A percentile compares a stretch with the other conserved stretches of the same genome.
phyloP scores from a whole-genome alignment of 148 eudicot species.

The Nepenthes gracilis region DNA sequence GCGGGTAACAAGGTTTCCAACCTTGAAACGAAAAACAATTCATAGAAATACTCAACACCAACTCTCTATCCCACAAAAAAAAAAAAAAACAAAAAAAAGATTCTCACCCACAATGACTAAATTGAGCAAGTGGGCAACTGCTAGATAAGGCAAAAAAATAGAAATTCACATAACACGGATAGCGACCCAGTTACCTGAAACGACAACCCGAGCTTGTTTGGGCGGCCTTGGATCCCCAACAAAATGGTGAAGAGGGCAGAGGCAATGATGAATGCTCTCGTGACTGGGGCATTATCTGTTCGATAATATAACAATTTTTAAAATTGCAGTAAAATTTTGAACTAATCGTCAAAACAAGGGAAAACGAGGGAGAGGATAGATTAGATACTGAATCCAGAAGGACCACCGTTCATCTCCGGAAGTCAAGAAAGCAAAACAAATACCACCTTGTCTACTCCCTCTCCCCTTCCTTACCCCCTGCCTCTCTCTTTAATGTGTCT shows the following conservation, averaged over 20 bases:
- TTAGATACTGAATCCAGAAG: slow-evolving; percentile 58
- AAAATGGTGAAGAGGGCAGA: slow-evolving; percentile 62
- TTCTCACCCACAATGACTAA: too few species aligned
- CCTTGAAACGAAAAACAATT: too few species aligned
- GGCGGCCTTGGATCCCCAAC: slow-evolving; percentile 72
- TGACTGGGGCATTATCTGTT: slow-evolving; percentile 69
- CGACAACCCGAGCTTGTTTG: slow-evolving; percentile 58
- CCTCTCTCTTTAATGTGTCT: too few species aligned
- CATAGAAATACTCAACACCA: too few species aligned
- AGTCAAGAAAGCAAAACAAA: not conserved
- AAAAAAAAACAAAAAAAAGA: too few species aligned
- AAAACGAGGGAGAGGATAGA: not conserved
- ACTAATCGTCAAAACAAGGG: not conserved
- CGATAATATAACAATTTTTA: too few species aligned
- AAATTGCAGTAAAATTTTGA: not conserved
- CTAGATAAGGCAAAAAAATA: not conserved
- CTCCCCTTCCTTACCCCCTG: too few species aligned
- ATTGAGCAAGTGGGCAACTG: too few species aligned
- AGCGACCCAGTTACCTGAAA: slow-evolving; percentile 20
- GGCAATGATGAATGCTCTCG: slow-evolving; percentile 51
- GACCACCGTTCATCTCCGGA: slow-evolving; percentile 55
- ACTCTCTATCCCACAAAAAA: too few species aligned
- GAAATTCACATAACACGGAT: not conserved
- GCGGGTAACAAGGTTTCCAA: too few species aligned
- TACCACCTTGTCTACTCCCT: too few species aligned